phyloP scores from a whole-genome alignment of 192 early-diverging fungal species.

The Martensiomyces pterosporus region DNA sequence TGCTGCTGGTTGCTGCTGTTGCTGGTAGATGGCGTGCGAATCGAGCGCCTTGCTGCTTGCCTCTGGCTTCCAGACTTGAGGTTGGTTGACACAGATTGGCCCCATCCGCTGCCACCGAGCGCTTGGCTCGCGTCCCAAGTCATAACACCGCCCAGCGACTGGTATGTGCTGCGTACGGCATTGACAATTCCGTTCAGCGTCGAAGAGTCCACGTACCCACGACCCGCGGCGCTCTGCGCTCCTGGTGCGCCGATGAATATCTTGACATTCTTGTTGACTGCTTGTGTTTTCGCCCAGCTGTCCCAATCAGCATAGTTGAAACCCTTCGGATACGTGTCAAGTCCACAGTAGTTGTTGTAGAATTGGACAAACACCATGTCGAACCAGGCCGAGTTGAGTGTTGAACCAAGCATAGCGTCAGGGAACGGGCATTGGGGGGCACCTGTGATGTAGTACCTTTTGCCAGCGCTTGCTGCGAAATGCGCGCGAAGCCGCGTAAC shows the following conservation, averaged over 20 bases:
- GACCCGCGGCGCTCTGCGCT: slow-evolving; percentile 51
- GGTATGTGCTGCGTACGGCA: slow-evolving; percentile 33
- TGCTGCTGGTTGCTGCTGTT: no score
- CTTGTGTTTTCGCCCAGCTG: slow-evolving; percentile 55
- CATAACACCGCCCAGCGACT: slow-evolving; percentile 67
- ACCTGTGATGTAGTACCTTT: slow-evolving; percentile 55
- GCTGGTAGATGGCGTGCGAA: neutral
- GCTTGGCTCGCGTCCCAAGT: slow-evolving; percentile 56
- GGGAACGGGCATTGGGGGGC: slow-evolving; percentile 64
- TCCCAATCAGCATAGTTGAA: slow-evolving; percentile 63
- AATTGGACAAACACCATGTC: slow-evolving; percentile 65
- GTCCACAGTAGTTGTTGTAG: slow-evolving; percentile 65
- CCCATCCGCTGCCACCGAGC: slow-evolving; percentile 29
- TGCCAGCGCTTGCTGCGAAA: slow-evolving; percentile 43
- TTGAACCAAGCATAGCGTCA: slow-evolving; percentile 53
- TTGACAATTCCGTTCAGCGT: slow-evolving; percentile 40
- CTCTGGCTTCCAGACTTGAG: slow-evolving; percentile 18
- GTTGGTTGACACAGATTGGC: slow-evolving; percentile 21
- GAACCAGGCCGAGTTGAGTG: slow-evolving; percentile 58
- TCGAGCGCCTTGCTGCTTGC: neutral
- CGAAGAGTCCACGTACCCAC: slow-evolving; percentile 48
- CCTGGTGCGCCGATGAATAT: slow-evolving; percentile 58
- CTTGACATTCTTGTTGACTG: slow-evolving; percentile 56
- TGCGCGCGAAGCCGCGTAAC: slow-evolving; percentile 44
- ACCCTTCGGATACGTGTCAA: slow-evolving; percentile 41